These are phyloP conservation scores for Dactylellina cionopaga DNA, from an alignment of 2,329 filamentous ascomycete genomes.

Conservation along the genomic window DNA sequence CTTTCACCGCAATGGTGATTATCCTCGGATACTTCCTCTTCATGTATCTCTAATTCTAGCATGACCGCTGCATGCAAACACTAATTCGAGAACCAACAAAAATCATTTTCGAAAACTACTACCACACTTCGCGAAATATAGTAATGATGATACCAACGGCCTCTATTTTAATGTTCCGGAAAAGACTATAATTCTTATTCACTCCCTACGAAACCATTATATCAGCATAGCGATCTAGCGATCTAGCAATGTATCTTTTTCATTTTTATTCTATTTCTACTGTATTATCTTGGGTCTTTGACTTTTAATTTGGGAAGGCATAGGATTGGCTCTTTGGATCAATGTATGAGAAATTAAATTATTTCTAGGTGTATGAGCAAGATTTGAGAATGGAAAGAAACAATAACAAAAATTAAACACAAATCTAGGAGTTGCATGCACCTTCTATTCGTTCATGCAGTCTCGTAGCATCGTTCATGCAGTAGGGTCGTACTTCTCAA, in stretches of 20 bases:
- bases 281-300: conserved; percentile 35
- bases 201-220: conserved; percentile 33
- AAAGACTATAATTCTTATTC: conserved; percentile 37
- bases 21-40: conserved; percentile 40
- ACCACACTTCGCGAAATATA: conserved; percentile 9
- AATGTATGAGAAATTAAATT: conserved; percentile 12
- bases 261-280: conserved; percentile 13
- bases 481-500: conserved; percentile 6
- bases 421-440: too few species aligned
- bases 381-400: conserved; percentile 7
- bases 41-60: conserved; percentile 30
- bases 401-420: conserved; percentile 4
- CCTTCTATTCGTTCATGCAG: not conserved
- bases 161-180: conserved; percentile 41
- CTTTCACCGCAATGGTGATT: conserved; percentile 8
- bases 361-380: conserved; percentile 1
- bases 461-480: too few species aligned
- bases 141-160: conserved; percentile 52
- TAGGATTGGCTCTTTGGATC: conserved; percentile 36
- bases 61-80: not conserved
- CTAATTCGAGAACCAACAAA: not conserved
- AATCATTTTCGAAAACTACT: conserved; percentile 17
- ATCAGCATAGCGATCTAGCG: conserved; percentile 52
- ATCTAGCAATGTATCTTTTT: conserved; percentile 26
- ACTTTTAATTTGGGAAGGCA: conserved; percentile 14